These are phyloP conservation scores for Leccinum incarnatum DNA, from an alignment of 768 basidiomycete species.

Conservation along the genomic window DNA sequence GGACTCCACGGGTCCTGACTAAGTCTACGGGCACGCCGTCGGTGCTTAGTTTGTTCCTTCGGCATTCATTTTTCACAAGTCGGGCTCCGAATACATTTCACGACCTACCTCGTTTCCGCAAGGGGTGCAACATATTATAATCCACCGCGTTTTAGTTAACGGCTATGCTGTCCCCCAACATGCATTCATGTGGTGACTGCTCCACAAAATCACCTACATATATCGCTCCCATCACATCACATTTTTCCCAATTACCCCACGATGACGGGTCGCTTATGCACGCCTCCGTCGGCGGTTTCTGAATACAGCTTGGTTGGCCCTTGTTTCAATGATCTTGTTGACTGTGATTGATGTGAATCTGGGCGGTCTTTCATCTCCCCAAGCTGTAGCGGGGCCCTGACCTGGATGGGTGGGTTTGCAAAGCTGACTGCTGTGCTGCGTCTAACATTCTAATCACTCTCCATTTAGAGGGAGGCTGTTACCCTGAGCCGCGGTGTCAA, in stretches of 20 bases:
- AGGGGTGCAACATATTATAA: slow-evolving; percentile 10
- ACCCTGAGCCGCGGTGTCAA: slow-evolving; percentile 31
- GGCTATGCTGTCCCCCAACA: slow-evolving; percentile 7
- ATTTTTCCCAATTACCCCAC: slow-evolving; percentile 18
- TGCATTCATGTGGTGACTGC: slow-evolving; percentile 7
- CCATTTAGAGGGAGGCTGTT: slow-evolving; percentile 33
- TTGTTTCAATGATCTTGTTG: slow-evolving; percentile 6
- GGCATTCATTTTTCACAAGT: slow-evolving; percentile 18
- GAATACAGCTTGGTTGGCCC: slow-evolving; percentile 3
- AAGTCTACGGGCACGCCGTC: slow-evolving; percentile 20
- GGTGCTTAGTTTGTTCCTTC: slow-evolving; percentile 10
- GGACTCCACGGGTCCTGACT: slow-evolving; percentile 17
- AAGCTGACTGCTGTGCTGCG: slow-evolving; percentile 27
- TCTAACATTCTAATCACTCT: slow-evolving; percentile 29
- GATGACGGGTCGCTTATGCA: slow-evolving; percentile 16
- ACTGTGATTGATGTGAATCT: slow-evolving; percentile 7
- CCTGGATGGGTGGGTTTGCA: slow-evolving; percentile 11
- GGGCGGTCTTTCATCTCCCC: slow-evolving; percentile 11
- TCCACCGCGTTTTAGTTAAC: slow-evolving; percentile 9
- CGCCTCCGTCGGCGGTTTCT: neutral
- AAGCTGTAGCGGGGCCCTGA: slow-evolving; percentile 21
- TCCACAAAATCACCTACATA: slow-evolving; percentile 18
- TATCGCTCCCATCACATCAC: slow-evolving; percentile 7
- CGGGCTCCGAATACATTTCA: slow-evolving; percentile 10
- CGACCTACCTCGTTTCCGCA: slow-evolving; percentile 21